phyloP scores from a whole-genome alignment of 164 flowering plant genomes.

The Vitis labrusca region DNA sequence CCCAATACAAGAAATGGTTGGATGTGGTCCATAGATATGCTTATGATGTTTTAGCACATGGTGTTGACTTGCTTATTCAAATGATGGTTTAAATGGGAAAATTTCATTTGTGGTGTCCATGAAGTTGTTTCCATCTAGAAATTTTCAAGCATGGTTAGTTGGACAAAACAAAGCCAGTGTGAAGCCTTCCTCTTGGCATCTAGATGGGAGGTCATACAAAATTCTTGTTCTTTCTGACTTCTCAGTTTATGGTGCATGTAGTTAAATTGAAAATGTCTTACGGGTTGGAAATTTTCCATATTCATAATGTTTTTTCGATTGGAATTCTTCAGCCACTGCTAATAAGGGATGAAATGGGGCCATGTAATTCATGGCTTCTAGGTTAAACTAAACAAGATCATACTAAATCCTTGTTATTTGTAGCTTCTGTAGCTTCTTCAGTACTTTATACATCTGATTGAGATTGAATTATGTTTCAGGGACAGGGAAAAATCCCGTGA shows the following conservation, averaged over 20 bases:
- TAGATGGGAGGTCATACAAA: background rate
- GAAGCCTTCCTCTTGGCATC: background rate
- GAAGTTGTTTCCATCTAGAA: background rate
- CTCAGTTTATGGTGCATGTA: background rate
- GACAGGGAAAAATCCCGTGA: constrained; percentile 92
- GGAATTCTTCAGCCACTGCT: too few species aligned
- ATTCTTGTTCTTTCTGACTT: background rate
- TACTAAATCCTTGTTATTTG: background rate
- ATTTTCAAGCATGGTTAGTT: background rate
- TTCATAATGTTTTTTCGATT: background rate
- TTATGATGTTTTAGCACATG: too few species aligned
- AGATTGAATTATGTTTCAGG: constrained; percentile 30
- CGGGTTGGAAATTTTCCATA: background rate
- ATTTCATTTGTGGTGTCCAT: background rate
- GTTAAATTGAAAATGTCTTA: background rate
- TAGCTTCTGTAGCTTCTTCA: background rate
- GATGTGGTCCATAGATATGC: too few species aligned
- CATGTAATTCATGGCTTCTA: too few species aligned
- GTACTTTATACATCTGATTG: background rate
- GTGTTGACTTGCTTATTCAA: background rate
- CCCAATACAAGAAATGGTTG: too few species aligned
- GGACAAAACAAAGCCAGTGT: background rate
- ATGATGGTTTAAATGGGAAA: background rate
- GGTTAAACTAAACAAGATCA: too few species aligned
- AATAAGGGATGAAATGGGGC: too few species aligned